Conservation (phyloP, 768 basidiomycete species). For the Auriscalpium orientale region DNA sequence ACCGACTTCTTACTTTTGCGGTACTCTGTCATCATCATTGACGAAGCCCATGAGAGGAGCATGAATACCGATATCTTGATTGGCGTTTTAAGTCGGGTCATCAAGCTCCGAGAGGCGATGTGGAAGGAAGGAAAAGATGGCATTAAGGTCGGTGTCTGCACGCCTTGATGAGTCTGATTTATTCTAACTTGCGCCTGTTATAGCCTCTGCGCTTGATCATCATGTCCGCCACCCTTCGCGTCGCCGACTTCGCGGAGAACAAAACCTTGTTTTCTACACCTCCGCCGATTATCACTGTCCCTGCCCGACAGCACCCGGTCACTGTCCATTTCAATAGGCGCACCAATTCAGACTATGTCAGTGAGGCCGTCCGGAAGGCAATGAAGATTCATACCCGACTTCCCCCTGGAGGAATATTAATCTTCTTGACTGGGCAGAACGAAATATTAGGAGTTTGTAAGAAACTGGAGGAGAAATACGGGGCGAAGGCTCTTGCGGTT, state of each 20-base stretch:
- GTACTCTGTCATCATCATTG: conserved; percentile 93
- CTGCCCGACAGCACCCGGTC: conserved; percentile 90
- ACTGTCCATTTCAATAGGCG: conserved; percentile 88
- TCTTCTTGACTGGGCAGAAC: conserved; percentile 93
- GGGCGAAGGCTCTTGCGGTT: conserved; percentile 51
- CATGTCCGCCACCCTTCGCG: conserved; percentile 97
- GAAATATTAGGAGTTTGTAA: conserved; percentile 85
- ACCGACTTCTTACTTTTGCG: conserved; percentile 88
- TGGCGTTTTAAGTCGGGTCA: conserved; percentile 90
- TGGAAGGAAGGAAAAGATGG: conserved; percentile 75
- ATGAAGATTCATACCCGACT: conserved; percentile 87
- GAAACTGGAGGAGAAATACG: conserved; percentile 72
- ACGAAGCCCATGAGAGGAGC: conserved; percentile 96
- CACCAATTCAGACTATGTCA: conserved; percentile 82
- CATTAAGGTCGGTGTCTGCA: conserved; percentile 44
- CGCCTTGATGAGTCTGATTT: neutral
- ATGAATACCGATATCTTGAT: conserved; percentile 98
- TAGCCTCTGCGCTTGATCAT: conserved; percentile 89
- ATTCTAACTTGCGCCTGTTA: neutral
- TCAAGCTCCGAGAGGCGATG: conserved; percentile 81
- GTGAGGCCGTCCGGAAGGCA: conserved; percentile 85
- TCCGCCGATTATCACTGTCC: conserved; percentile 88
- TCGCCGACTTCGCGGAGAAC: conserved; percentile 89
- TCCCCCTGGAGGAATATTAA: conserved; percentile 87
- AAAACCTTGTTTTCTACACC: conserved; percentile 67